Base-by-base conservation (phyloP, 2,329 filamentous ascomycete species). In the Penicillium sp. region DNA sequence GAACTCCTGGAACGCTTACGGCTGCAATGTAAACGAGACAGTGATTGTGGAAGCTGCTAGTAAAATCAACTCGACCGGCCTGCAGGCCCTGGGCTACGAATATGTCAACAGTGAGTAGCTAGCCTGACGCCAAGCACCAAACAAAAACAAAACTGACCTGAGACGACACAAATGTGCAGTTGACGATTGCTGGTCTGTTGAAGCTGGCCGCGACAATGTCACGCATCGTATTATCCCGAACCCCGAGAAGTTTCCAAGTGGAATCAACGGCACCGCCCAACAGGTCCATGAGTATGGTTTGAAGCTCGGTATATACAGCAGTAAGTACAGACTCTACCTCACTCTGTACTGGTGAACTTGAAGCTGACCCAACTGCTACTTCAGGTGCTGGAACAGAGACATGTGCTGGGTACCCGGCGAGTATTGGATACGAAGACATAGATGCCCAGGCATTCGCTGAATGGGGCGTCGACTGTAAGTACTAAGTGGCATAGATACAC, bases 241-340 rank as follows among this genome's bases (percentile, higher is more conserved):
- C 61, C 66, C 69, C 0, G 65, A 61, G 2, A 81, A 78, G 56
- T 88, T 87, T 57, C 84, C 85, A 0, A 70, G 77, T 18, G 85
- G 84, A 0, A 84, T 88, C 59, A 74, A 74, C 8, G 76, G 78
- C 0, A 67, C 81, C 1, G 83, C 82, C 1, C 69, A 79, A 23
- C 65, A 80, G 56, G 75, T 87, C 20, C 84, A 87, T 59, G 69
- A 63, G 1, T 63, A 83, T 60, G 83, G 82, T 1, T 64, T 88
- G 46, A 87, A 87, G 65, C 71, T 86, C 9, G 85, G 85, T 0
- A 85, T 88, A 57, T 88, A 88, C 64, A 80, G 56, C 40, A 59
- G 56, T 59, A 18, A 26, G 45, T 45, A 33, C 18, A 47, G 64
- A 42, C 20, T 18, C 8, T n/a, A 43, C 45, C 2, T 1, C 3